Conservation (phyloP, 2,329 filamentous ascomycete species). For the Fusarium tricinctum region DNA sequence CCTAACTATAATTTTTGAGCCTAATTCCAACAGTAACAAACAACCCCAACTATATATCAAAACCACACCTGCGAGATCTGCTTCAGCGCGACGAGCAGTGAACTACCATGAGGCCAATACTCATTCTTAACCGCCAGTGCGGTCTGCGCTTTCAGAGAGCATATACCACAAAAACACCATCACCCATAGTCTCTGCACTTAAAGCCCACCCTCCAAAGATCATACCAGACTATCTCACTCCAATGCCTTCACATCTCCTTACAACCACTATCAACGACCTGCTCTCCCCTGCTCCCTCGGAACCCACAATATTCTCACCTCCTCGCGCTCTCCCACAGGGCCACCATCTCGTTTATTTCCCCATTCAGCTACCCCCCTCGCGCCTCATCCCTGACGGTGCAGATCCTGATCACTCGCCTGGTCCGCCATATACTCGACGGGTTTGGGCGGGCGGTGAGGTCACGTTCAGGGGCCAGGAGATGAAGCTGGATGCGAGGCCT, state of each 20-base stretch:
- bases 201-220: constrained; percentile 52
- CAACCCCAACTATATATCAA: background rate
- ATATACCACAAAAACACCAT: constrained; percentile 22
- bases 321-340: constrained; percentile 68
- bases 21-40: background rate
- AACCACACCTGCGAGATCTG: background rate
- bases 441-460: constrained; percentile 92
- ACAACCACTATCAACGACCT: constrained; percentile 71
- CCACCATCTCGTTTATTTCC: constrained; percentile 91
- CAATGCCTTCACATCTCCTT: constrained; percentile 75
- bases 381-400: constrained; percentile 85
- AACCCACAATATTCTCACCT: constrained; percentile 43
- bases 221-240: constrained; percentile 64
- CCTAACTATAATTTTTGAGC: background rate
- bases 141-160: constrained; percentile 1
- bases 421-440: constrained; percentile 77
- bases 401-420: constrained; percentile 83
- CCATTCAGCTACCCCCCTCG: constrained; percentile 73
- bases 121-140: constrained; percentile 23
- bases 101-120: constrained; percentile 5
- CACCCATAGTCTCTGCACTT: constrained; percentile 39
- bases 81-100: background rate
- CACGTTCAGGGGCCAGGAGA: constrained; percentile 59
- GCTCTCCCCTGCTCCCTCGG: constrained; percentile 53
- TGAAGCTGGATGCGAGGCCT: constrained; percentile 58